phyloP scores from a whole-genome alignment of 345 rosid species.

The Populus deltoides region DNA sequence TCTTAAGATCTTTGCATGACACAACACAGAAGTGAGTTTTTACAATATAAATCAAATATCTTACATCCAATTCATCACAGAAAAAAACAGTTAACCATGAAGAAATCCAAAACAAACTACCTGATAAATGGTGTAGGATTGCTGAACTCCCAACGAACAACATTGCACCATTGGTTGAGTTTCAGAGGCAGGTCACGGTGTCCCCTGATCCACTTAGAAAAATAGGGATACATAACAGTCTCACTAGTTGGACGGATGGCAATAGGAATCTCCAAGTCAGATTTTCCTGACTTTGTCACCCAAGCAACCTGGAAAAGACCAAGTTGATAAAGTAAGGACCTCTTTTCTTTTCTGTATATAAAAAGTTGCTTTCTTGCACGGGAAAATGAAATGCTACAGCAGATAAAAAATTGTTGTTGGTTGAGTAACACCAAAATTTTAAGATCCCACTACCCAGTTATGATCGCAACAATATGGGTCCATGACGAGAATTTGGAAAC shows the following conservation, averaged over 20 bases:
- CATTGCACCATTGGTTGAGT: slow-evolving; percentile 99
- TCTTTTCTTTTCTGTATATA: background rate
- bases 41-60: background rate
- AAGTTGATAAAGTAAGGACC: background rate
- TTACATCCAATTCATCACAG: background rate
- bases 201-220: slow-evolving; percentile 96
- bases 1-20: background rate
- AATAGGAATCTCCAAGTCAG: slow-evolving; percentile 85
- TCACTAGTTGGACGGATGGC: slow-evolving; percentile 99
- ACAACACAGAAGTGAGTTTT: background rate
- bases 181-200: slow-evolving; percentile 94
- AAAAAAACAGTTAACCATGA: background rate
- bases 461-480: background rate
- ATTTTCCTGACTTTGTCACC: slow-evolving; percentile 90
- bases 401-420: background rate
- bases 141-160: slow-evolving; percentile 99
- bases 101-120: slow-evolving; percentile 31
- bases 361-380: background rate
- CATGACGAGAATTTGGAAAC: background rate
- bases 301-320: slow-evolving; percentile 76
- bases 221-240: slow-evolving; percentile 97
- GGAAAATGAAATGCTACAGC: background rate
- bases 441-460: background rate
- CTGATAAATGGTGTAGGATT: slow-evolving; percentile 99
- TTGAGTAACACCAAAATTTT: background rate